Conservation (phyloP, 1,139 yeast genomes). For the Diutina ranongensis region DNA sequence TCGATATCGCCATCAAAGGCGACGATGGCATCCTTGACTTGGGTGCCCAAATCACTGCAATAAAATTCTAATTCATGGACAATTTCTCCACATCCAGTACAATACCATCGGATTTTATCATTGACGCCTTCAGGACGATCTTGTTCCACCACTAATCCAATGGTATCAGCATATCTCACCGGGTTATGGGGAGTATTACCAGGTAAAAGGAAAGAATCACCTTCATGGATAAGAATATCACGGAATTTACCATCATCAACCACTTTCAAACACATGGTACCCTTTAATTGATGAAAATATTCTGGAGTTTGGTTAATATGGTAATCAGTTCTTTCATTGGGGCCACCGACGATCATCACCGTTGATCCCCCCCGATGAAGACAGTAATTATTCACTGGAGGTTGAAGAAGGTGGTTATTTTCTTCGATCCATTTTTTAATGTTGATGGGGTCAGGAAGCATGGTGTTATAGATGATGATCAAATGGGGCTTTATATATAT, state of each 20-base stretch:
- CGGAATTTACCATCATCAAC: slow-evolving; percentile 74
- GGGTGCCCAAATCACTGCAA: slow-evolving; percentile 79
- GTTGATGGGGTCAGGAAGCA: slow-evolving; percentile 65
- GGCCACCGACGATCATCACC: slow-evolving; percentile 92
- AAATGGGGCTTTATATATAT: too few relatives aligned
- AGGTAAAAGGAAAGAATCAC: slow-evolving; percentile 79
- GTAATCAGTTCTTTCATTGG: slow-evolving; percentile 86
- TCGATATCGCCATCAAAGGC: slow-evolving; percentile 52
- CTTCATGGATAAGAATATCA: slow-evolving; percentile 69
- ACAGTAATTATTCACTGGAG: slow-evolving; percentile 75
- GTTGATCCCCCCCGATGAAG: slow-evolving; percentile 88
- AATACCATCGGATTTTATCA: slow-evolving; percentile 81
- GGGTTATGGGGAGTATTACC: slow-evolving; percentile 86
- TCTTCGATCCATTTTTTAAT: slow-evolving; percentile 73
- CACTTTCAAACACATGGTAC: slow-evolving; percentile 73
- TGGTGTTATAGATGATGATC: too few relatives aligned
- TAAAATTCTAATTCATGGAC: slow-evolving; percentile 65
- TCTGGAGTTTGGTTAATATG: slow-evolving; percentile 93
- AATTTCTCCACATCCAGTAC: slow-evolving; percentile 50
- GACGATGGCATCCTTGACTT: slow-evolving; percentile 73
- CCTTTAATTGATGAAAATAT: slow-evolving; percentile 82
- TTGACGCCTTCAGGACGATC: slow-evolving; percentile 64
- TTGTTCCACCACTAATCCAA: slow-evolving; percentile 91
- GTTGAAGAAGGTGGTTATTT: slow-evolving; percentile 63
- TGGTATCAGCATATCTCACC: slow-evolving; percentile 72